Evolutionary conservation across 441 rosid species (phyloP), one percentile per base, ranked within the genome.

Genomic region (Gossypium trilobum): DNA sequence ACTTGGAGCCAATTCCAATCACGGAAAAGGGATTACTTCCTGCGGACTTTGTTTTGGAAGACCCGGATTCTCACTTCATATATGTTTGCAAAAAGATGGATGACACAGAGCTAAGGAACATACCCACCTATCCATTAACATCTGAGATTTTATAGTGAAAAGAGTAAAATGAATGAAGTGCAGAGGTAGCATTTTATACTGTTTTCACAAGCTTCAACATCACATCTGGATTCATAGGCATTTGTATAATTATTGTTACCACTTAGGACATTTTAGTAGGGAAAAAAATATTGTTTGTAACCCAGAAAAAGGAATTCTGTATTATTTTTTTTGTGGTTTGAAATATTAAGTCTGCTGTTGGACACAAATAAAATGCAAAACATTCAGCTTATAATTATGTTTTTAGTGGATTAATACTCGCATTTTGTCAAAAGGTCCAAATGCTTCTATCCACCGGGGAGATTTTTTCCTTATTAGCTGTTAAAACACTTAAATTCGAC

Each of bases 11-110:
- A 1, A 82, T 90, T 74, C 87, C 93, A 0, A 14, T 88, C 51
- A 85, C 90, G 0, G 88, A 85, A 14, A 82, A 80, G 6, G 93
- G 97, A 71, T 77, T 86, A 73, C 81, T 91, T 77, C 95, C 88
- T 1, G 77, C 75, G 1, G 89, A 84, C 58, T 91, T 85, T 80
- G 90, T 83, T 51, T 73, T 91, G 73, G 95, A 93, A 75, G 98
- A 93, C 85, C 96, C 95, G 48, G 95, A 93, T 70, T 86, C 93
- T 46, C 96, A 93, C 86, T 93, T 85, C 73, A 90, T 93, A 66
- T 90, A 93, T 56, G 78, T 89, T 56, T 93, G 98, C 80, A 83
- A 75, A 70, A 91, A 90, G 83, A 76, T 16, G 78, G 83, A 77
- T 5, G 87, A 82, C 19, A 72, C 73, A 27, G 85, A 69, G 65